phyloP scores from a whole-genome alignment of 2,329 filamentous ascomycete genomes.

The Aureobasidium sp. region DNA sequence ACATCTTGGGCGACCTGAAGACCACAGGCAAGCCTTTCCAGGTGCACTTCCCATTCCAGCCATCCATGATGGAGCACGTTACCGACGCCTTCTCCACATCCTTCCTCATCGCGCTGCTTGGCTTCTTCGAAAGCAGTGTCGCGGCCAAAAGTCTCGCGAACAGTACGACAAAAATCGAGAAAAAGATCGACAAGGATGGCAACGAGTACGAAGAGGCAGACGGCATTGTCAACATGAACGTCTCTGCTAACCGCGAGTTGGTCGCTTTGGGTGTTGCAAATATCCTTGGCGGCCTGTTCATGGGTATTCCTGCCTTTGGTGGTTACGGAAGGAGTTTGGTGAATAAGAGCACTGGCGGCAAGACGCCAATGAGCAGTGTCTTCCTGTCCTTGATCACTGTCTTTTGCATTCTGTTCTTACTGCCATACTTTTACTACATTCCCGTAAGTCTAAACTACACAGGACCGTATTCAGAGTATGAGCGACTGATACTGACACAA shows the following conservation, averaged over 20 bases:
- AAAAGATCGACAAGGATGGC: slow-evolving; percentile 35
- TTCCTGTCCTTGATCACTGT: slow-evolving; percentile 77
- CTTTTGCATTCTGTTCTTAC: slow-evolving; percentile 68
- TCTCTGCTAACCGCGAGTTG: slow-evolving; percentile 88
- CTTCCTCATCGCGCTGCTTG: slow-evolving; percentile 86
- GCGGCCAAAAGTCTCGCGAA: slow-evolving; percentile 81
- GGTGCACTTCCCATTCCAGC: slow-evolving; percentile 78
- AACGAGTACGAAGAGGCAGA: slow-evolving; percentile 27
- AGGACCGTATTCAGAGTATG: not conserved
- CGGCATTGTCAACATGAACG: slow-evolving; percentile 66
- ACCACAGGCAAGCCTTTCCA: slow-evolving; percentile 64
- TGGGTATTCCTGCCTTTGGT: slow-evolving; percentile 87
- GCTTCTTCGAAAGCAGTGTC: slow-evolving; percentile 97
- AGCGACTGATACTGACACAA: not conserved
- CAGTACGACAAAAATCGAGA: slow-evolving; percentile 42
- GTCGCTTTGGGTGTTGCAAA: slow-evolving; percentile 88
- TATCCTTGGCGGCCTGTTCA: slow-evolving; percentile 83
- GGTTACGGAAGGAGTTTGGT: slow-evolving; percentile 95
- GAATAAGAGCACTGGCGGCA: slow-evolving; percentile 83
- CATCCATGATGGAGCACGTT: slow-evolving; percentile 69
- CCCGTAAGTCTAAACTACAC: slow-evolving; percentile 57
- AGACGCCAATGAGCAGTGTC: slow-evolving; percentile 88
- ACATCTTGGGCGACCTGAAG: slow-evolving; percentile 74
- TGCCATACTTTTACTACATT: slow-evolving; percentile 90
- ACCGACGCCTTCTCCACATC: slow-evolving; percentile 81